These are phyloP conservation scores for Eucalyptus pumila DNA, from an alignment of 345 rosid species.

Conservation along the genomic window DNA sequence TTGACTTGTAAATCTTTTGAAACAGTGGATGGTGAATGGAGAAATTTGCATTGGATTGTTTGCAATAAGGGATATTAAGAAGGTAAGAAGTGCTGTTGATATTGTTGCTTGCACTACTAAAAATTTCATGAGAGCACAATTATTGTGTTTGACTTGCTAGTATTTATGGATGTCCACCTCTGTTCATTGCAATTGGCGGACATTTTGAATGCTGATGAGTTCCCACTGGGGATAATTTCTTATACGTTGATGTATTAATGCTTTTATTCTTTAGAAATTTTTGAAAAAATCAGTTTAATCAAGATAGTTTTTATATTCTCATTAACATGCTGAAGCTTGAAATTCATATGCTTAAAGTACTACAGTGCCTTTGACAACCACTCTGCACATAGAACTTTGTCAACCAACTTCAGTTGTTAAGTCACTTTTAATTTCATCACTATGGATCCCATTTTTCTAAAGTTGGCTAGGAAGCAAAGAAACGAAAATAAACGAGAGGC, in stretches of 20 bases:
- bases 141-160: background rate
- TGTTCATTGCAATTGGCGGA: background rate
- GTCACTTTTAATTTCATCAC: background rate
- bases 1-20: slow-evolving; percentile 1
- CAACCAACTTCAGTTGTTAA: background rate
- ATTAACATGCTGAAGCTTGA: background rate
- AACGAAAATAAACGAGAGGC: background rate
- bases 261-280: background rate
- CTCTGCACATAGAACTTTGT: background rate
- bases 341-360: background rate
- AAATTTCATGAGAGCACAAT: background rate
- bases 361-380: background rate
- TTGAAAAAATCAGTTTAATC: background rate
- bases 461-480: background rate
- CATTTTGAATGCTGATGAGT: background rate
- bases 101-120: background rate
- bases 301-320: background rate
- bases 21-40: slow-evolving; percentile 99
- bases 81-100: slow-evolving; percentile 32
- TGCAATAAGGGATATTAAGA: slow-evolving; percentile 74
- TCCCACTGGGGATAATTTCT: background rate
- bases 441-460: background rate
- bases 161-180: background rate
- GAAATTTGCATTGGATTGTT: slow-evolving; percentile 96
- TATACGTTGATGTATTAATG: background rate